phyloP scores from a whole-genome alignment of 441 rosid genomes.

The Gossypium trilobum region DNA sequence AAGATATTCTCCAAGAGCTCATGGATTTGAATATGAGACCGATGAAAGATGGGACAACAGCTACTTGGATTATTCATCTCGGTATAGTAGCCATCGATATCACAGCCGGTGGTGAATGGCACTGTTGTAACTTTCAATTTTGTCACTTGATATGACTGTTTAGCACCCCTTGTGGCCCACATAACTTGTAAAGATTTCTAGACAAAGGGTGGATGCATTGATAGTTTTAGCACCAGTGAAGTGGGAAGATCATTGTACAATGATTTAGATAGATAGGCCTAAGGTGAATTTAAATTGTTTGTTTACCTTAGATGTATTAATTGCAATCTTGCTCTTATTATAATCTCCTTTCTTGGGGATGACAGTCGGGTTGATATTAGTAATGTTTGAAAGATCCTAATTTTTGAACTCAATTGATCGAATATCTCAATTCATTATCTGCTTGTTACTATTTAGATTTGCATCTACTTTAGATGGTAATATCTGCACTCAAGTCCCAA shows the following conservation, averaged over 20 bases:
- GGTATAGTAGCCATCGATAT: slow-evolving; percentile 19
- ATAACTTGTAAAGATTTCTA: neutral
- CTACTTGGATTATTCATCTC: slow-evolving; percentile 14
- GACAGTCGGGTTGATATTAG: neutral
- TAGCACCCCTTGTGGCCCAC: neutral
- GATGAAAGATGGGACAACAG: slow-evolving; percentile 23
- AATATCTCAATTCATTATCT: neutral
- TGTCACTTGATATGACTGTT: neutral
- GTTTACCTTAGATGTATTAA: neutral
- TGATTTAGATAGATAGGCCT: neutral
- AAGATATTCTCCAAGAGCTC: slow-evolving; percentile 24
- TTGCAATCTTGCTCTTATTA: neutral
- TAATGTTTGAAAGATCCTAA: neutral
- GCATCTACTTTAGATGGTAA: neutral
- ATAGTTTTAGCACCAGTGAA: neutral
- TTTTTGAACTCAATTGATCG: neutral
- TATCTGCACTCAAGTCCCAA: neutral
- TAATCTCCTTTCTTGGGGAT: neutral
- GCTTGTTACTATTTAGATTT: neutral
- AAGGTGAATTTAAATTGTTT: neutral
- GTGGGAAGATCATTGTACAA: slow-evolving; percentile 5
- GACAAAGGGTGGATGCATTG: neutral
- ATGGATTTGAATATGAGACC: slow-evolving; percentile 22
- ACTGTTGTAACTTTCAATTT: neutral
- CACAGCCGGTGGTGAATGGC: slow-evolving; percentile 31